These are phyloP conservation scores for Miamiensis avidus DNA, from an alignment of 169 alveolate species.

Conservation along the genomic window DNA sequence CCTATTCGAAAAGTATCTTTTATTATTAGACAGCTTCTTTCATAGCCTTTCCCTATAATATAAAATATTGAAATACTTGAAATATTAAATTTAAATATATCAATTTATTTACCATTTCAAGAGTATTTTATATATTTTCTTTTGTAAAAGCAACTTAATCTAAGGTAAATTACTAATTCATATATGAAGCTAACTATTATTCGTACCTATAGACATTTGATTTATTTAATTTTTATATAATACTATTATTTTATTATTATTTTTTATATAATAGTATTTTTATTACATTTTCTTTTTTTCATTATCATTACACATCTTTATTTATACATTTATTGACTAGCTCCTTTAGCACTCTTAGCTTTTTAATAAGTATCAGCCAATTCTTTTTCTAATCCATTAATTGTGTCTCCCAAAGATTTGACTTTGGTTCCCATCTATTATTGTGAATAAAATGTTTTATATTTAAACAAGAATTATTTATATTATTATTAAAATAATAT, in stretches of 20 bases:
- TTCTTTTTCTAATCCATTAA: conserved; percentile 17
- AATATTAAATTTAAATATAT: neutral
- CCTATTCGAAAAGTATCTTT: conserved; percentile 19
- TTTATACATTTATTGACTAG: conserved; percentile 10
- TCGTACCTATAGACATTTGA: conserved; percentile 1
- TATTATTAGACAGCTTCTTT: conserved; percentile 6
- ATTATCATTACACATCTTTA: conserved; percentile 12
- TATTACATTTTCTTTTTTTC: conserved; percentile 23
- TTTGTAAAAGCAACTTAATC: conserved; percentile 23
- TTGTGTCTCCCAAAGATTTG: conserved; percentile 8
- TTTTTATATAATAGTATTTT: neutral
- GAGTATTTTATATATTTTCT: conserved; percentile 21
- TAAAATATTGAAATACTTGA: neutral
- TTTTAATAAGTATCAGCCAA: conserved; percentile 11
- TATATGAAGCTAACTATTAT: conserved; percentile 3
- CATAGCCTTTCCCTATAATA: conserved; percentile 9
- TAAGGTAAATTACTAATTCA: conserved; percentile 20
- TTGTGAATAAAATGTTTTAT: neutral
- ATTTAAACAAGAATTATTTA: neutral
- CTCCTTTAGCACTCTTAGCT: conserved; percentile 8
- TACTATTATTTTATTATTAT: neutral
- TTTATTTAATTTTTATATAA: neutral
- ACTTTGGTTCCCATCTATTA: conserved; percentile 18
- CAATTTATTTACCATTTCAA: conserved; percentile 9
- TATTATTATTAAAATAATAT: neutral